Evolutionary conservation across 176 grass and related monocot genomes (phyloP), one percentile per base, ranked within the genome.

Genomic region (Eremochloa ophiuroides): DNA sequence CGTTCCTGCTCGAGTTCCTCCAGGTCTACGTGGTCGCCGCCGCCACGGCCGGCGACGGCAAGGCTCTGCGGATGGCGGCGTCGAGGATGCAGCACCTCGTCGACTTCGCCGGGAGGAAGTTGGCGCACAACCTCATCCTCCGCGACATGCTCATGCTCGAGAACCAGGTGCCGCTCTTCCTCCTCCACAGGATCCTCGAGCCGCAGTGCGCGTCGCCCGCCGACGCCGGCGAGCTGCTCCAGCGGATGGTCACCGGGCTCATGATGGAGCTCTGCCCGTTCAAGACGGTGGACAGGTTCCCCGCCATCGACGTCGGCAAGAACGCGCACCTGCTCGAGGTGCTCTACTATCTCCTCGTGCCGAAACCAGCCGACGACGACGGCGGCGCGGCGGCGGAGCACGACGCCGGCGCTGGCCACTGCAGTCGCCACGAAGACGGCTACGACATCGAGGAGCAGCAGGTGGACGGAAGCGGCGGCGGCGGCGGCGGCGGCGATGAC

Each of bases 91-190:
- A 73, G 10, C 94, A 97, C 69, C 82, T 97, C 40, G 85, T 94
- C 4, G 94, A 97, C 75, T 90, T 88, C 71, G 73, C 89, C 10
- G 87, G 94, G 67, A 80, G 87, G 61, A 97, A 97, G 84, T 88
- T 85, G 8, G 80, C 91, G 8, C 89, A 94, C 68, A 82, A 43
- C 41, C 81, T 85, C 4, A 94, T 97, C 4, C 81, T 94, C 3
- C 82, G 89, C 0, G 94, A 97, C 86, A 90, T 89, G 55, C 71
- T 97, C 76, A 97, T 97, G 94, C 82, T 97, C 8, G 94, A 97
- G 88, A 97, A 94, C 82, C 91, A 97, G 84, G 82, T 97, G 18
- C 94, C 94, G 8, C 83, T 94, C 26, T 88, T 91, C 76, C 81
- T 94, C 16, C 82, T 97, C 5, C 85, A 78, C 42, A 92, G 53